Conservation (phyloP, 2,329 filamentous ascomycete species). For the Aspergillus thermomutatus region DNA sequence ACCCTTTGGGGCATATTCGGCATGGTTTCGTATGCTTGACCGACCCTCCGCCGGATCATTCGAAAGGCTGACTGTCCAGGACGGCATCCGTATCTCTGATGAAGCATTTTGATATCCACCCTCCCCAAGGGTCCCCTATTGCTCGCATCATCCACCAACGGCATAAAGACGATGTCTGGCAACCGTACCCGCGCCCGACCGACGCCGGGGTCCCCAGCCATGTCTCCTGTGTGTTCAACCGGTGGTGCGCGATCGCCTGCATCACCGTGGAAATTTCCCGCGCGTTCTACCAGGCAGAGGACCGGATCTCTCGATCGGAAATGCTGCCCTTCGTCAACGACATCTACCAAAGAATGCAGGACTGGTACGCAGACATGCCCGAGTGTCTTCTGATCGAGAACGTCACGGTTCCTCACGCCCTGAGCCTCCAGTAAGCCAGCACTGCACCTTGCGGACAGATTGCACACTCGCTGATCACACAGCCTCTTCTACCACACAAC, state of each 20-base stretch:
- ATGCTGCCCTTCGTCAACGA: conserved; percentile 11
- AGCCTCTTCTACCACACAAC: conserved; percentile 27
- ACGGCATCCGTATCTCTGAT: conserved; percentile 17
- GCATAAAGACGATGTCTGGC: conserved; percentile 16
- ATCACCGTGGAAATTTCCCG: conserved; percentile 18
- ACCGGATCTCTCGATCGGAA: conserved; percentile 7
- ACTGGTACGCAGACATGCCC: conserved; percentile 24
- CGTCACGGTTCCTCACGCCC: conserved; percentile 21
- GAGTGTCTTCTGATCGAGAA: conserved; percentile 21
- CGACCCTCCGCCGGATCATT: no score
- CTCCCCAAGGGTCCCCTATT: conserved; percentile 11
- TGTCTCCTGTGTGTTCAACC: conserved; percentile 23
- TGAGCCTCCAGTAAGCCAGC: conserved; percentile 24
- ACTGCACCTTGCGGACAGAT: background rate
- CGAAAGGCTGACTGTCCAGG: conserved; percentile 2
- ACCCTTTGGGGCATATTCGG: conserved; percentile 20
- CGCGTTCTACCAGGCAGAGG: conserved; percentile 15
- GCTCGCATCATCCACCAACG: conserved; percentile 8
- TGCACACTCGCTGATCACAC: background rate
- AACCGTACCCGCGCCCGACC: conserved; percentile 21
- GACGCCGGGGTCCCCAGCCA: conserved; percentile 15
- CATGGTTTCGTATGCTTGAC: conserved; percentile 12
- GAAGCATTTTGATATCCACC: conserved; percentile 17
- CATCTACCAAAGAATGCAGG: conserved; percentile 19
- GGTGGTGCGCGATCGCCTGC: conserved; percentile 20